Base-by-base conservation (phyloP, 2,329 filamentous ascomycete species). In the Trichoderma brevicompactum region DNA sequence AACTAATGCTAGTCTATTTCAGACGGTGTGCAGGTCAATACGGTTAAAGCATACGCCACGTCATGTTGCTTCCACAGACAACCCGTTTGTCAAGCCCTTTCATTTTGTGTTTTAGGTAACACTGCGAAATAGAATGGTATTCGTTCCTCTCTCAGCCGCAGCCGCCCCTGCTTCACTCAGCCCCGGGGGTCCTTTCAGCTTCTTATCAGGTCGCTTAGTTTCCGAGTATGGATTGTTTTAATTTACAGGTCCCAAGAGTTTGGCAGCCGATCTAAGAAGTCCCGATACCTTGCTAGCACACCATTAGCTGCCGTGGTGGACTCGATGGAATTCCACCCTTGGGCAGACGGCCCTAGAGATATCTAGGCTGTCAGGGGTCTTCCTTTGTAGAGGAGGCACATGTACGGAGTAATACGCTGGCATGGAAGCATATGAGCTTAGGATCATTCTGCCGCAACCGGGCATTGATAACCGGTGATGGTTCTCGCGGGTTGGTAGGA, bases 271-370 rank as follows among this genome's bases (percentile, higher is more conserved):
- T 50, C 56, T 49, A 34, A 19, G 34, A 28, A 50, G 15, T 41
- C 23, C 46, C 56, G 44, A 60, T 48, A 17, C 15, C 56, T 49
- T 28, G 56, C 15, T 60, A 60, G 56, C 56, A 32, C 44, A 49
- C 56, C 44, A 32, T 40, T 60, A 60, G 15, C 8, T 50, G 43
- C 56, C 56, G 32, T 12, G 46, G 15, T 41, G 44, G 43, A 13
- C 19, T 49, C 44, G 13, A 28, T 15, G 15, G 28, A 17, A 28
- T 9, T 50, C 56, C n/a, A 34, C 48, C 48, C 48, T 34, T 50
- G 19, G 34, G 19, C 38, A 32, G 54, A 40, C 44, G 8, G 43
- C 56, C 23, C 36, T 13, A 41, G 34, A 8, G 19, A 50, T 60
- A 17, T 15, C 19, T 28, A 3, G 17, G 36, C 8, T 58, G 44